Evolutionary conservation across 1,139 yeast species (phyloP).

Genomic region (Pichia sp.): DNA sequence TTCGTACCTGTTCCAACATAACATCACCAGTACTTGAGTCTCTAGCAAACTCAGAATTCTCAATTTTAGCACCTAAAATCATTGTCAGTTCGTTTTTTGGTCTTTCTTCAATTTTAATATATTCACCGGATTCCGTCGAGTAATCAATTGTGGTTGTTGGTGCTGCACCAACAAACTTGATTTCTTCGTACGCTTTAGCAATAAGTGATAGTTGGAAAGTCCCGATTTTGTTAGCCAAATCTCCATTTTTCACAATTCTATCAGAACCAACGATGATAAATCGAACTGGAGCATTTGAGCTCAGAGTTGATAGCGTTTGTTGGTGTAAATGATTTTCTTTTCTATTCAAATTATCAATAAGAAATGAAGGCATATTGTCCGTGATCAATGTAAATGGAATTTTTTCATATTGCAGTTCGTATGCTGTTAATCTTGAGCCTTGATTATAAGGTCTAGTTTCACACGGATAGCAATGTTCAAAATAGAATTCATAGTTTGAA

Average conservation of each 20-base stretch:
- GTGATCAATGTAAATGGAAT: conserved; percentile 87
- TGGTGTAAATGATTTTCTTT: conserved; percentile 15
- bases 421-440: conserved; percentile 90
- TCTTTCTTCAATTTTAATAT: conserved; percentile 80
- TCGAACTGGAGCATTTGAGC: conserved; percentile 51
- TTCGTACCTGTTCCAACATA: conserved; percentile 46
- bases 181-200: conserved; percentile 40
- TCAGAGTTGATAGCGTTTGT: conserved; percentile 1
- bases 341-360: conserved; percentile 34
- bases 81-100: conserved; percentile 72
- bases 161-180: conserved; percentile 88
- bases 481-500: conserved; percentile 26
- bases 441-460: conserved; percentile 97
- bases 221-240: conserved; percentile 96
- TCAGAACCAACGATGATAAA: conserved; percentile 98
- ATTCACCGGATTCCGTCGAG: conserved; percentile 56
- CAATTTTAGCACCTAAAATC: conserved; percentile 57
- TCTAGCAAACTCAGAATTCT: conserved; percentile 17
- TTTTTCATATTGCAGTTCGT: conserved; percentile 74
- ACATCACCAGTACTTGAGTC: conserved; percentile 15
- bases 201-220: conserved; percentile 81
- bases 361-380: conserved; percentile 85
- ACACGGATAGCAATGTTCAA: conserved; percentile 71
- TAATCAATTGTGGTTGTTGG: conserved; percentile 86
- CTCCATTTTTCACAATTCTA: conserved; percentile 86